Percentiles rank a stretch among this genome's conserved stretches.
Conservation (phyloP, 2,329 filamentous ascomycete species). For the Cercospora janseana region DNA sequence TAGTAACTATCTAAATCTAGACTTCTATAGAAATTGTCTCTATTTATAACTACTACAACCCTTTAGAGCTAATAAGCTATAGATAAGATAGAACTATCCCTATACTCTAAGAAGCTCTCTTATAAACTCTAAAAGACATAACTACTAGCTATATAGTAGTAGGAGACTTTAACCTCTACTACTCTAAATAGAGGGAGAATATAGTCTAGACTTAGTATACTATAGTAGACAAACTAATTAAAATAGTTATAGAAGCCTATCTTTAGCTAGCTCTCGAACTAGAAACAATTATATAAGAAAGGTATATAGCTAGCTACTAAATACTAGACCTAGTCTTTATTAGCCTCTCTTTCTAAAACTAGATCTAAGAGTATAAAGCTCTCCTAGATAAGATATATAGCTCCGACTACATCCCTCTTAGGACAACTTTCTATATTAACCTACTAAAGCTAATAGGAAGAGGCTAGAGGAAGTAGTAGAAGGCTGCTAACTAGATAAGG, state of each 20-base stretch:
- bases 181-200: neutral
- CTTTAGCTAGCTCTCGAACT: neutral
- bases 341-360: neutral
- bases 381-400: neutral
- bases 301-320: neutral
- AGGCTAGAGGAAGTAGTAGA: no score
- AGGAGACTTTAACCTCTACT: neutral
- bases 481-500: no score
- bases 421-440: neutral
- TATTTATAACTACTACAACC: no score
- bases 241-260: neutral
- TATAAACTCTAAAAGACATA: neutral
- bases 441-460: no score
- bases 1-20: no score
- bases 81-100: no score
- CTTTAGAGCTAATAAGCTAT: no score
- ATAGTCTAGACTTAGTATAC: neutral
- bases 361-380: neutral
- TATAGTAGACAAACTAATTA: neutral
- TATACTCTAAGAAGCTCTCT: no score
- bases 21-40: no score
- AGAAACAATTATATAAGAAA: neutral
- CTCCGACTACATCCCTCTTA: neutral
- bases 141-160: neutral
- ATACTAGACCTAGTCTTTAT: neutral